phyloP scores from a whole-genome alignment of 208 protist genomes.

The Leishmania braziliensis region DNA sequence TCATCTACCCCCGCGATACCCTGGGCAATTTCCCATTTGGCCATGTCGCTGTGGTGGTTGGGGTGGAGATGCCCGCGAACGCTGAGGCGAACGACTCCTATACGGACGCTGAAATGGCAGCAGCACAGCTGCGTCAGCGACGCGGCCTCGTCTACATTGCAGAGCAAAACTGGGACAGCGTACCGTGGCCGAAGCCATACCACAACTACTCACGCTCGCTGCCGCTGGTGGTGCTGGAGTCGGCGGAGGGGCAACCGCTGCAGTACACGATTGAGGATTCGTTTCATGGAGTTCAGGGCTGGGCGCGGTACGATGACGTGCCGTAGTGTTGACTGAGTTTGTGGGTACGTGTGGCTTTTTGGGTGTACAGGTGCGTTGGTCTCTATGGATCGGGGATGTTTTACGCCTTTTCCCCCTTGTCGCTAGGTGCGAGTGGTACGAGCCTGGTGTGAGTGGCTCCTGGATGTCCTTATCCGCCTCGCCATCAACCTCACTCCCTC shows the following conservation, averaged over 20 bases:
- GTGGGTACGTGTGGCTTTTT: background rate
- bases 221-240: conserved; percentile 15
- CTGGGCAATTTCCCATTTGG: conserved; percentile 53
- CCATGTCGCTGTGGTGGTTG: conserved; percentile 79
- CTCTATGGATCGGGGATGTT: background rate
- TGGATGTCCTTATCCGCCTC: background rate
- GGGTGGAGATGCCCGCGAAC: conserved; percentile 24
- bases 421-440: background rate
- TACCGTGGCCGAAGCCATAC: conserved; percentile 58
- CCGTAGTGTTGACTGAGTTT: background rate
- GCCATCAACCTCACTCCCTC: background rate
- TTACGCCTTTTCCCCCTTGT: background rate
- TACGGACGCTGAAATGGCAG: background rate
- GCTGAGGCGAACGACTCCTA: background rate
- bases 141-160: conserved; percentile 47
- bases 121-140: background rate
- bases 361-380: background rate
- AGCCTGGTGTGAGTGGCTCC: background rate
- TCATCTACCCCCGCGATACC: conserved; percentile 69
- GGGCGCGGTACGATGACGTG: conserved; percentile 36
- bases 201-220: conserved; percentile 65
- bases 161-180: conserved; percentile 88
- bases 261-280: conserved; percentile 35
- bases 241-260: background rate
- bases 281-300: conserved; percentile 33